Evolutionary conservation across 257 asterid species (phyloP), one percentile per base, ranked within the genome.

Genomic region (Gentiana straminea): DNA sequence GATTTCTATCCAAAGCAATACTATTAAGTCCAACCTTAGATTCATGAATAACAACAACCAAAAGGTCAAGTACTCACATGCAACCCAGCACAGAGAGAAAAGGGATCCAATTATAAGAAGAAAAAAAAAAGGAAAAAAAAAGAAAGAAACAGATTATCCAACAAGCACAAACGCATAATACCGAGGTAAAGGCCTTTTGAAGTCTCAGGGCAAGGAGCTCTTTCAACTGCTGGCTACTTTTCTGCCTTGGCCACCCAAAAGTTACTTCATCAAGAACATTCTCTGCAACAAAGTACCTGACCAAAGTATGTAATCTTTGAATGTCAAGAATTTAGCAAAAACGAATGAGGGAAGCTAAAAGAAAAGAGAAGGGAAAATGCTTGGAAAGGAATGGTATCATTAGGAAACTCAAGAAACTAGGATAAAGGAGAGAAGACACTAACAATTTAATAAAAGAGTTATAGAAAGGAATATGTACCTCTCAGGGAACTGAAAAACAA

Each of bases 401-500:
- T 39, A 8, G 8, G 45, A 39, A 39, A 8, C 45, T 4, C 5
- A 39, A 39, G 7, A 39, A 39, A 8, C 2, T 8, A 39, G 45
- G 5, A 39, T 39, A 39, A 39, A 46, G 34, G n/a, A 56, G 53
- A 52, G 59, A 55, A 39, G 8, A 39, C 45, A 39, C 45, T 39
- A 2, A 39, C 43, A 54, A 45, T 52, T 46, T 10, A 49, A 33
- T 24, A 24, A 4, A 6, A 2, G 3, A 15, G 6, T n/a, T 55
- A n/a, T 13, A 35, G 9, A n/a, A 44, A 51, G 33, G 58, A 15
- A 15, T 44, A 57, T 58, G 54, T 73, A 90, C 96, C 98, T 91
- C 79, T 87, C 98, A 47, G 98, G 98, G 72, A 91, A 87, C 71
- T 91, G 97, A 76, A 91, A 84, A 70, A 91, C 98, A 56, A 91